Base-by-base conservation (phyloP, 2,329 filamentous ascomycete genomes). In the Colletotrichum filicis region DNA sequence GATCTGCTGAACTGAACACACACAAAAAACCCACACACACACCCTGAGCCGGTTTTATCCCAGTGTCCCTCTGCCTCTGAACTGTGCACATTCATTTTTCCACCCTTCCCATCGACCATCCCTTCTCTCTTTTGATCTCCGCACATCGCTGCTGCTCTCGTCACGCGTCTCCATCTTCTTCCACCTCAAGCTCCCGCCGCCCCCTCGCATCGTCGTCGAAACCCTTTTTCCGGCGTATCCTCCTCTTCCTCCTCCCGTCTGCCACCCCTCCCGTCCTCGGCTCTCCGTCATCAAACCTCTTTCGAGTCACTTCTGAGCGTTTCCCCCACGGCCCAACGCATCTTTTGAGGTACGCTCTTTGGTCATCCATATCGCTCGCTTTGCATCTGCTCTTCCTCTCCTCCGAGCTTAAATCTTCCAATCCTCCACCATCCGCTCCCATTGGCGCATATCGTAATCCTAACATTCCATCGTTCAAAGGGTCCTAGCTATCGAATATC, bases 161-260 rank as follows among this genome's bases (percentile, higher is more conserved):
- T 63, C 67, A 71, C 67, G 67, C 67, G 71, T 73, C 71, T 73
- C 71, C 66, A 73, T 65, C 62, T 19, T 57, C 52, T 56, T 22
- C 26, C 66, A 63, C 19, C 60, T 55, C 57, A 42, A 63, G 28
- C 60, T 55, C 46, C 65, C 35, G 60, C 55, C 53, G 49, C 61
- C 70, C 60, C 71, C 67, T 73, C 71, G 71, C 71, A 70, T 49
- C 60, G 61, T 73, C 67, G 67, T 73, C 71, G 35, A 73, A 73
- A 71, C 71, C 60, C 56, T 71, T 73, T 73, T 61, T 46, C 56
- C 60, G 71, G 70, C 49, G 61, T 55, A 24, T 16, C 42, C 42
- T 49, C 42, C 16, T 42, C 32, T 12, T 35, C 32, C 37, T 42
- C 37, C 37, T 42, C 37, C 16, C 37, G 37, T 42, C 16, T 19